Base-by-base conservation (phyloP, 768 basidiomycete genomes). In the Tephrocybe sp. region DNA sequence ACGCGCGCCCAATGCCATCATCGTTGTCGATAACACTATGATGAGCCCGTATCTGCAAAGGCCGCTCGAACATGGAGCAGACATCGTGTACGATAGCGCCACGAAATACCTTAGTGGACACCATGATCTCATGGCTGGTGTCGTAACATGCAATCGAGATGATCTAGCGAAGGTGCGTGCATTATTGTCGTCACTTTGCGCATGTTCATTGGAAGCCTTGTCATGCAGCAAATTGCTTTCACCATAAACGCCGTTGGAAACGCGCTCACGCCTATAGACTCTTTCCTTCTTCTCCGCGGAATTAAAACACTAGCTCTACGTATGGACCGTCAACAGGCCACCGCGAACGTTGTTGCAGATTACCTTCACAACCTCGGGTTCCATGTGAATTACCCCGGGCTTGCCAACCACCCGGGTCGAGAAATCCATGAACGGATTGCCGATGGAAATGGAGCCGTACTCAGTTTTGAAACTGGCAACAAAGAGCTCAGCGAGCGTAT, bases 21-120 rank as follows among this genome's bases (percentile, higher is more conserved):
- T 95, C 45, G 89, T 95, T 30, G 92, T 93, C 18, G 97, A 98
- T 67, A 98, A 99, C 65, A 98, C 97, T 52, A 98, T 98, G 97
- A 98, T 98, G 96, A 97, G 94, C 63, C 96, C 97, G 13, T 98
- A 98, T 69, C 76, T 98, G 7, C 94, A 96, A 64, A 75, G 95
- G 49, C 97, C 97, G 9, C 80, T 98, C 30, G 93, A 98, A 61
- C 87, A 97, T 48, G 97, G 96, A 13, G 92, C 92, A 40, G 97
- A 99, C 64, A 84, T 99, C 47, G 95, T 98, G 8, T 99, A 99
- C 62, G 97, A 99, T 68, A 95, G 92, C 51, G 97, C 86, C 9
- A 98, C 97, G 19, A 99, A 99, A 65, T 98, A 98, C 68, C 78
- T 99, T 38, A 93, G 90, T 49, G 97, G 97, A 7, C 97, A 99